These are phyloP conservation scores for Grosmannia huntii DNA, from an alignment of 2,329 filamentous ascomycete genomes.

Conservation along the genomic window DNA sequence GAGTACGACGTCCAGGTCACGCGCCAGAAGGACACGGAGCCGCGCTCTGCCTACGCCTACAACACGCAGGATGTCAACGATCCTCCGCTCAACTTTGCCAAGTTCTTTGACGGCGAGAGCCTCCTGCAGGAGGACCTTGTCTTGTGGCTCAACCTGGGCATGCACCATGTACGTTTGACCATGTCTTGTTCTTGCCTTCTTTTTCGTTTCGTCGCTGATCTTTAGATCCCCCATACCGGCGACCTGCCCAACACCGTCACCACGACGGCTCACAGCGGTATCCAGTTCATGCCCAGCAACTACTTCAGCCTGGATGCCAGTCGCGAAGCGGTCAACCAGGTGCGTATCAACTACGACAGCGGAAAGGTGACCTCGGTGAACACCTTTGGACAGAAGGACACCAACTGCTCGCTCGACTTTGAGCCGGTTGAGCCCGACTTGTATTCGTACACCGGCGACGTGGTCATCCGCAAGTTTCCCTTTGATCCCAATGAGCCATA, in stretches of 20 bases:
- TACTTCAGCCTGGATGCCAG: slow-evolving; percentile 28
- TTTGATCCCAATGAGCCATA: slow-evolving; percentile 23
- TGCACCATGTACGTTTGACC: slow-evolving; percentile 32
- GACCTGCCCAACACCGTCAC: slow-evolving; percentile 42
- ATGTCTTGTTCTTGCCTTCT: not conserved
- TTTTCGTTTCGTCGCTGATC: not conserved
- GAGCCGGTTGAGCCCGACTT: slow-evolving; percentile 8
- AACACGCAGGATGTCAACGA: slow-evolving; percentile 31
- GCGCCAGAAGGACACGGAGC: slow-evolving; percentile 39
- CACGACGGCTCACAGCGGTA: slow-evolving; percentile 30
- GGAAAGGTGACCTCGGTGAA: slow-evolving; percentile 3
- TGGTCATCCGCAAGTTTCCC: slow-evolving; percentile 24
- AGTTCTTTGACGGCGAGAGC: slow-evolving; percentile 32
- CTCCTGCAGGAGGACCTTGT: slow-evolving; percentile 33
- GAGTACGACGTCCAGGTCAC: slow-evolving; percentile 38
- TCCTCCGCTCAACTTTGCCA: slow-evolving; percentile 36
- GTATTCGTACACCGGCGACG: slow-evolving; percentile 17
- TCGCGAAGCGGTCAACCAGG: slow-evolving; percentile 25
- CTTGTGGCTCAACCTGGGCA: slow-evolving; percentile 37
- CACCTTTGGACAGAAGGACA: slow-evolving; percentile 7
- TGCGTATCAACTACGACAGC: slow-evolving; percentile 18
- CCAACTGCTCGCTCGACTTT: slow-evolving; percentile 4
- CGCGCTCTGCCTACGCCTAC: slow-evolving; percentile 27
- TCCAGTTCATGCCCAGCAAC: slow-evolving; percentile 31
- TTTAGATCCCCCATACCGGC: slow-evolving; percentile 28